Evolutionary conservation across 2,329 filamentous ascomycete genomes (phyloP).

Genomic region (Blumeriella jaapii): DNA sequence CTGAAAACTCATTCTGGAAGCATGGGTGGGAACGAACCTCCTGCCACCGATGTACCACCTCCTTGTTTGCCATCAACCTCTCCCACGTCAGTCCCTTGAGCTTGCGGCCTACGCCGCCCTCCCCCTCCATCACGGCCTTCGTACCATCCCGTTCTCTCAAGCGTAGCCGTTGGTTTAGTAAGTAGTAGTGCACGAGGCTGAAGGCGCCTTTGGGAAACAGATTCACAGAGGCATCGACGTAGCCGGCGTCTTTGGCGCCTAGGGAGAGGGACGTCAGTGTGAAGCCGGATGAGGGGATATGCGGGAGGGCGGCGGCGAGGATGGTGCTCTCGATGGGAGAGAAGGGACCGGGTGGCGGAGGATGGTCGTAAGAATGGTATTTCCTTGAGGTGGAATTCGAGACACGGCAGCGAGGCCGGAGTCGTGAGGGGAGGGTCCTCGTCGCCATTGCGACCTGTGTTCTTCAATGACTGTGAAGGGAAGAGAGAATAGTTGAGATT

Average conservation of each 20-base stretch:
- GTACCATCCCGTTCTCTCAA: conserved; percentile 33
- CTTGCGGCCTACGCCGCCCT: conserved; percentile 43
- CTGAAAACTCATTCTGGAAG: not conserved
- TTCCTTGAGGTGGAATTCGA: not conserved
- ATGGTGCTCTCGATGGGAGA: conserved; percentile 60
- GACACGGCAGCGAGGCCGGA: not conserved
- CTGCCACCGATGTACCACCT: conserved; percentile 70
- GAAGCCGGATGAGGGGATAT: conserved; percentile 78
- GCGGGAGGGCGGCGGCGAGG: conserved; percentile 65
- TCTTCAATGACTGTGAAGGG: not conserved
- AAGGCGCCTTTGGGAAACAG: conserved; percentile 72
- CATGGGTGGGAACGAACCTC: conserved; percentile 45
- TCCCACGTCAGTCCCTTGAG: conserved; percentile 65
- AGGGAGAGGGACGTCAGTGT: conserved; percentile 58
- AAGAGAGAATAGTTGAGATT: not conserved
- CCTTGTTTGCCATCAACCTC: conserved; percentile 61
- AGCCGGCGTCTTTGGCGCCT: conserved; percentile 75
- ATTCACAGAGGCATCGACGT: conserved; percentile 75
- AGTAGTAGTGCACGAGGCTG: conserved; percentile 69
- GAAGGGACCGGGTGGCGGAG: conserved; percentile 47
- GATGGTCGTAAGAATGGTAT: conserved; percentile 64
- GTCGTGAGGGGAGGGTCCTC: conserved; percentile 3
- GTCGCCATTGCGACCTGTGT: conserved; percentile 12
- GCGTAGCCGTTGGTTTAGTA: conserved; percentile 52
- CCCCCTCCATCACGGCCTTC: conserved; percentile 18